Conservation (phyloP, 441 rosid genomes). For the Viola pubescens region DNA sequence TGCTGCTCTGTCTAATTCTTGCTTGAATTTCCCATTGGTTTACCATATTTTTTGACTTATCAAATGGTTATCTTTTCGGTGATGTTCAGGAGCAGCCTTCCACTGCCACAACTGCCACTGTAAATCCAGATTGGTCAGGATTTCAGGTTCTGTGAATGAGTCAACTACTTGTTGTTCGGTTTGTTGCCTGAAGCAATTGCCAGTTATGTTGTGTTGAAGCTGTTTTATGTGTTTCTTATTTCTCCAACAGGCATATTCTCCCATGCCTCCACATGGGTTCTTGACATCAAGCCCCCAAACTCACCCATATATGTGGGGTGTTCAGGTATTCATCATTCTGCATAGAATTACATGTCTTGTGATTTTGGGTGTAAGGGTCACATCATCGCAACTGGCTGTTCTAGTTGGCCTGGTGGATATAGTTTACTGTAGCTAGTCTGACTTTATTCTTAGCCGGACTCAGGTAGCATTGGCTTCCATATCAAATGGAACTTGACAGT, state of each 20-base stretch:
- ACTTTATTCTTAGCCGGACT: no score
- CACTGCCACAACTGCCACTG: constrained; percentile 43
- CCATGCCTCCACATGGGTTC: constrained; percentile 90
- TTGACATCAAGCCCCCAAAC: constrained; percentile 93
- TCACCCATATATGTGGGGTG: constrained; percentile 98
- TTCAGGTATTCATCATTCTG: constrained; percentile 50
- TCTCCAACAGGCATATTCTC: constrained; percentile 69
- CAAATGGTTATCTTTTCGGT: constrained; percentile 6
- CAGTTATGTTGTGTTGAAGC: constrained; percentile 11
- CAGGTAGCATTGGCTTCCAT: no score
- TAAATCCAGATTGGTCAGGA: constrained; percentile 87
- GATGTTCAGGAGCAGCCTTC: constrained; percentile 61
- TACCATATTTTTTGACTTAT: no score
- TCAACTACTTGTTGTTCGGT: not conserved
- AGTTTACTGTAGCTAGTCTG: no score
- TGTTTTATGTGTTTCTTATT: constrained; percentile 18
- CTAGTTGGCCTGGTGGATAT: no score
- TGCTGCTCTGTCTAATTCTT: constrained; percentile 12
- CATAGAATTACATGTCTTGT: not conserved
- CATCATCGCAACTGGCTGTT: no score
- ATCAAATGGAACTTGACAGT: no score
- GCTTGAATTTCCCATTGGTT: not conserved
- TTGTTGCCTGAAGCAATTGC: not conserved
- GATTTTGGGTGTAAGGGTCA: not conserved
- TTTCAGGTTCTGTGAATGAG: constrained; percentile 57